These are phyloP conservation scores for Alternaria sp. DNA, from an alignment of 2,329 filamentous ascomycete species.

Conservation along the genomic window DNA sequence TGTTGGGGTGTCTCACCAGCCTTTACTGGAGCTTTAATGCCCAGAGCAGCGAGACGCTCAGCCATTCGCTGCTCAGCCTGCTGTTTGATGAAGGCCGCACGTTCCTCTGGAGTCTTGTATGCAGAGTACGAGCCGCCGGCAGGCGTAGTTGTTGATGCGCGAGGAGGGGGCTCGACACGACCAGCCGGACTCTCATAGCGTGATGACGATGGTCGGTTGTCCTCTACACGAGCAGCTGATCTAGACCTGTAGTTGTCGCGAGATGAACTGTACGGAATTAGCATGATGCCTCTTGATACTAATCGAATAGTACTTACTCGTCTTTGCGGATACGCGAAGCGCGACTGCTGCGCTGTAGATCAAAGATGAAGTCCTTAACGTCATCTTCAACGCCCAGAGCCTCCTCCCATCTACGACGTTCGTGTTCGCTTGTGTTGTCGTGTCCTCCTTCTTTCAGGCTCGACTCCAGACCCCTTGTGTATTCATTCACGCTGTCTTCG, in stretches of 20 bases:
- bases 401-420: constrained; percentile 93
- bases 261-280: constrained; percentile 28
- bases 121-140: constrained; percentile 75
- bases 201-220: constrained; percentile 38
- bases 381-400: constrained; percentile 95
- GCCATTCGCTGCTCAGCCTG: constrained; percentile 97
- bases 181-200: constrained; percentile 61
- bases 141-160: constrained; percentile 60
- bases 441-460: constrained; percentile 81
- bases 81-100: constrained; percentile 94
- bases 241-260: constrained; percentile 42
- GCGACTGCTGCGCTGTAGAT: constrained; percentile 85
- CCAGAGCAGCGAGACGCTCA: constrained; percentile 89
- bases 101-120: constrained; percentile 90
- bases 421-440: constrained; percentile 82
- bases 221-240: constrained; percentile 50
- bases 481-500: constrained; percentile 92
- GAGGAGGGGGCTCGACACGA: constrained; percentile 57
- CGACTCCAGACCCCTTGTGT: constrained; percentile 82
- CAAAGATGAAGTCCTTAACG: constrained; percentile 97
- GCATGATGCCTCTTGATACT: neutral
- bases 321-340: constrained; percentile 72
- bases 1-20: constrained; percentile 82
- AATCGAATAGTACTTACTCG: constrained; percentile 54
- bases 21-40: constrained; percentile 83